Evolutionary conservation across 2,329 filamentous ascomycete genomes (phyloP), one percentile per base, ranked within the genome.

Genomic region (Chrysoporthe deuterocubensis): DNA sequence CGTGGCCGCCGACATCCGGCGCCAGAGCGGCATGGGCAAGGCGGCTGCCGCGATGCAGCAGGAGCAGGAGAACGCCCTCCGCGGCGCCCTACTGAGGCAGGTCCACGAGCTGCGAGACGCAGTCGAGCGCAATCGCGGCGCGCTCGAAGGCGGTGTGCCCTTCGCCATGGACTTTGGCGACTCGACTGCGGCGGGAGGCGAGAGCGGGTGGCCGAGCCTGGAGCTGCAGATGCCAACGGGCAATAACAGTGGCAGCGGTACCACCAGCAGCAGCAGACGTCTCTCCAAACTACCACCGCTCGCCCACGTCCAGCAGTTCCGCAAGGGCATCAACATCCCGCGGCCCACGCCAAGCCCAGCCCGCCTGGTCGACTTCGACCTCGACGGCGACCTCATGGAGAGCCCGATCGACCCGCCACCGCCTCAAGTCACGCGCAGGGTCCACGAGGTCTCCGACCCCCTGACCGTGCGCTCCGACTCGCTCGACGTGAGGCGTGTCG

Each of bases 131-230:
- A 77, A 78, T 70, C 73, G 72, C 13, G 58, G 59, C 6, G 64
- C 71, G 13, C 62, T 76, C 2, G 73, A 76, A 69, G 66, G 71
- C 21, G 68, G 67, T 1, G 73, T 73, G 13, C 74, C 75, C 46
- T 72, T 72, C 34, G 18, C 71, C 8, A 66, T 76, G 21, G 73
- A 76, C 42, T 62, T 75, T 40, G 74, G 74, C 1, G 73, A 75
- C n/a, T 72, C 73, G 3, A 46, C 66, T 1, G 71, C 71, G 16
- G 70, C 73, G 1, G 71, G 73, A 37, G 71, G 71, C 18, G 67
- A 69, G 42, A 54, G 44, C 3, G 74, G 74, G 11, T 75, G 74
- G 74, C 74, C 74, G 1, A 72, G 71, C 37, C 67, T 75, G 16
- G 68, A 71, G 70, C 70, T 74, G 16, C 70, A 71, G 54, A 65